A percentile compares a stretch with the other conserved stretches of the same genome.
Conservation (phyloP, 148 eudicot genomes). For the Cornus florida region DNA sequence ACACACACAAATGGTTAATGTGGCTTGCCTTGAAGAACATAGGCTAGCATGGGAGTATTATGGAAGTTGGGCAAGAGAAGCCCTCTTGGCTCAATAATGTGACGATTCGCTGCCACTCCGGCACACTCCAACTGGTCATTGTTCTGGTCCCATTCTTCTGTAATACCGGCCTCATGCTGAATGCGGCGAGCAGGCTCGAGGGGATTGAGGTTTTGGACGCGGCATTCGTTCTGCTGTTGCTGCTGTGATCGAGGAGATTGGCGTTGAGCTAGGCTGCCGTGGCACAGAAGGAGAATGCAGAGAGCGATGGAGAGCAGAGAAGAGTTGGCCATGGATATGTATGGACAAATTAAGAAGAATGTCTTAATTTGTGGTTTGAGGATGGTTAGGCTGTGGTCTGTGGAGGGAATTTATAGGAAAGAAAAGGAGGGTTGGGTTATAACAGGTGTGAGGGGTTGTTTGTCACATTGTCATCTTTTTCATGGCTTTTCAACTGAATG, state of each 20-base stretch:
- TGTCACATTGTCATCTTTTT: neutral
- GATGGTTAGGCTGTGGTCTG: neutral
- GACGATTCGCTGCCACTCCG: conserved; percentile 5
- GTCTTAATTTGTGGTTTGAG: neutral
- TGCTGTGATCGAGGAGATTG: neutral
- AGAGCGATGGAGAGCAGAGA: neutral
- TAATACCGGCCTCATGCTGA: conserved; percentile 7
- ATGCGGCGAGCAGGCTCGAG: neutral
- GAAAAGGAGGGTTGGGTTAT: neutral
- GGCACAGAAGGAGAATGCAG: neutral
- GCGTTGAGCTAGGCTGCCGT: neutral
- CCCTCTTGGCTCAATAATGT: conserved; percentile 5
- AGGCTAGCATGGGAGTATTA: conserved; percentile 9
- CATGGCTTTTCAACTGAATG: neutral
- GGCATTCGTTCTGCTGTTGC: conserved; percentile 2
- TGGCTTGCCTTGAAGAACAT: conserved; percentile 1
- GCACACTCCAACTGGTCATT: conserved; percentile 1
- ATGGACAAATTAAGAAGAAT: too few species aligned
- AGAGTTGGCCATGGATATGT: neutral
- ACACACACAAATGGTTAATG: too few species aligned
- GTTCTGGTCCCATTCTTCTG: conserved; percentile 2
- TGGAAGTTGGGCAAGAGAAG: conserved; percentile 4
- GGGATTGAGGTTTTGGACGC: neutral
- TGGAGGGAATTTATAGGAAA: neutral
- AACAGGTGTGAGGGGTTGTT: neutral